Evolutionary conservation across 2,329 filamentous ascomycete species (phyloP), one percentile per base, ranked within the genome.

Genomic region (Sporothrix dimorphospora): DNA sequence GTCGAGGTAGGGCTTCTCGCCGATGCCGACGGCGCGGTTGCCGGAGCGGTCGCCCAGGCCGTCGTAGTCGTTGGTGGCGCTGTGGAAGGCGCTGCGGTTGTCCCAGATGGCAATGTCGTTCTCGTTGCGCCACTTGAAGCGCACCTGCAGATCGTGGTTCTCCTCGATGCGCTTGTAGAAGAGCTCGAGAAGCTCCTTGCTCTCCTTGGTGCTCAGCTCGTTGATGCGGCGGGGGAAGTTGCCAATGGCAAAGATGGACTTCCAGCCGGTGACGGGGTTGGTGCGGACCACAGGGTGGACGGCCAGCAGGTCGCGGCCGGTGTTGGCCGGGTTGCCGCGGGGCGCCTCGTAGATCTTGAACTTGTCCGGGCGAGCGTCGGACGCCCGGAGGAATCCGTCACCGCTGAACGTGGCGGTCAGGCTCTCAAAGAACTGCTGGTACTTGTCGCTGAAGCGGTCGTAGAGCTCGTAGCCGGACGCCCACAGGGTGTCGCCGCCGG

Each of bases 381-480:
- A 87, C 4, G 84, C 80, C 14, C 85, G 78, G 72, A 82, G 81
- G 79, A 89, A 90, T 1, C 79, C 78, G 0, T 86, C 85, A 75
- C 85, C 82, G 0, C 83, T 83, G 73, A 84, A 85, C 0, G 85
- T 88, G 2, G 85, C 89, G 0, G 87, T 90, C 11, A 91, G 79
- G 0, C 79, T 78, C 70, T 91, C 88, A 38, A 91, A 83, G 78
- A 91, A 90, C 12, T 24, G 3, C 47, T 66, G 70, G 21, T 72
- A 86, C 0, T 85, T 81, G 2, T 82, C 80, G 3, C 86, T 89
- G 72, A 92, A 82, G 38, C 88, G 85, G 76, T 92, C 89, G 76
- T 90, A 92, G 16, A 91, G 79, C 75, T 91, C 89, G 77, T 91
- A 91, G 0, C 88, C 89, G 0, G 88, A 90, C 0, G 89, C 90